Evolutionary conservation across 2,329 filamentous ascomycete genomes (phyloP).

Genomic region (Ascochyta clinopodiicola): DNA sequence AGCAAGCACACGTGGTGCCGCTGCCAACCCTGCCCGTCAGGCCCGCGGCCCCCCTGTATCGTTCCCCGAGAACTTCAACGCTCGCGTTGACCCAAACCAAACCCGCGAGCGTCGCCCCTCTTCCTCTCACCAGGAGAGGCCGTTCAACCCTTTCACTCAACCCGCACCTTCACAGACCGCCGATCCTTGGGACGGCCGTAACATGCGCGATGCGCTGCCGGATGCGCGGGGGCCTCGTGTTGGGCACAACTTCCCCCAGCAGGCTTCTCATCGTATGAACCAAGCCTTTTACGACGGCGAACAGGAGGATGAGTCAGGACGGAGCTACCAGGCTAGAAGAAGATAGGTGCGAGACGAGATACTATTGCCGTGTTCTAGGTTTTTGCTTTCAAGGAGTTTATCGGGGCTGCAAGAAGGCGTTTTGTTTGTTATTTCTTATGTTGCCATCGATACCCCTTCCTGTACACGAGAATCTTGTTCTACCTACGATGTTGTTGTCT

Average conservation of each 20-base stretch:
- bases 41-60: background rate
- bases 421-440: background rate
- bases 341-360: background rate
- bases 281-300: slow-evolving; percentile 21
- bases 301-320: slow-evolving; percentile 20
- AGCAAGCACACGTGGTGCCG: background rate
- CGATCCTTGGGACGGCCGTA: slow-evolving; percentile 37
- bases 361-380: too few relatives aligned
- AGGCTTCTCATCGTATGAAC: slow-evolving; percentile 27
- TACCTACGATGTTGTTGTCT: too few relatives aligned
- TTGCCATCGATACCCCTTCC: background rate
- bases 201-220: slow-evolving; percentile 28
- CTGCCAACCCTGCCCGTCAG: background rate
- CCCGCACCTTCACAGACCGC: background rate
- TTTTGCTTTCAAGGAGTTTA: too few relatives aligned
- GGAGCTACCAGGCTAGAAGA: background rate
- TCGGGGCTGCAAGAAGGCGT: background rate
- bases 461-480: background rate
- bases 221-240: slow-evolving; percentile 8
- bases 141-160: slow-evolving; percentile 24
- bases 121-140: background rate
- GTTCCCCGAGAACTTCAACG: background rate
- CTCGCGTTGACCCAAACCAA: background rate
- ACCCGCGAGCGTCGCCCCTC: slow-evolving; percentile 5
- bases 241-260: slow-evolving; percentile 20